These are phyloP conservation scores for Barnettozyma salicaria DNA, from an alignment of 805 yeast genomes.

Conservation along the genomic window DNA sequence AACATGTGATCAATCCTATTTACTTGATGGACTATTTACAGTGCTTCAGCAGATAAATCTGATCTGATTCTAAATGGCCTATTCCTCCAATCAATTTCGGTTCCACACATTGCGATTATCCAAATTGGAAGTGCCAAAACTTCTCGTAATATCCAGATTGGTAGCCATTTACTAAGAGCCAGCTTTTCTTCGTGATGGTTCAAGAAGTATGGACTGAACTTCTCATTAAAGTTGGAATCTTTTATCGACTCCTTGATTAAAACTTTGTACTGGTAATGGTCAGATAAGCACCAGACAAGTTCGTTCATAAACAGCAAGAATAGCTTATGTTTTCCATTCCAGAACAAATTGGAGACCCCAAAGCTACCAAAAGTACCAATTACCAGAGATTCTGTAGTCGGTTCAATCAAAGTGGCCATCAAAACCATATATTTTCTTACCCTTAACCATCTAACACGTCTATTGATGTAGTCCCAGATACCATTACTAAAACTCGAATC, in stretches of 20 bases:
- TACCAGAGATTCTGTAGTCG: slow-evolving; percentile 73
- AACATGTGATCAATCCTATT: no score
- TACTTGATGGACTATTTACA: slow-evolving; percentile 14
- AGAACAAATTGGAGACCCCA: slow-evolving; percentile 45
- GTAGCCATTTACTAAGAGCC: slow-evolving; percentile 23
- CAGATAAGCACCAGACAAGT: slow-evolving; percentile 57
- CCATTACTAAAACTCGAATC: slow-evolving; percentile 33
- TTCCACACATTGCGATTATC: slow-evolving; percentile 74
- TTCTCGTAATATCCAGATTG: slow-evolving; percentile 67
- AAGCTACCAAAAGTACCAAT: slow-evolving; percentile 62
- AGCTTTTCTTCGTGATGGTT: slow-evolving; percentile 20
- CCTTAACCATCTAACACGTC: slow-evolving; percentile 81
- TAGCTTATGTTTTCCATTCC: slow-evolving; percentile 29
- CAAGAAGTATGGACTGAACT: slow-evolving; percentile 28
- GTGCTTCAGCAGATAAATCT: slow-evolving; percentile 73
- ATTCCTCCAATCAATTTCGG: slow-evolving; percentile 73
- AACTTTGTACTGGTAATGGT: slow-evolving; percentile 50
- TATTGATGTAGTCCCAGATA: slow-evolving; percentile 49
- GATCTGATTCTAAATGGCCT: slow-evolving; percentile 64
- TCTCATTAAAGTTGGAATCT: slow-evolving; percentile 12
- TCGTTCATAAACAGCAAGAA: slow-evolving; percentile 46
- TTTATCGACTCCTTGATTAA: slow-evolving; percentile 31
- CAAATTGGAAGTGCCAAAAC: slow-evolving; percentile 76
- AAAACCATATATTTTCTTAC: slow-evolving; percentile 85
- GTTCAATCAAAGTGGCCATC: slow-evolving; percentile 79